phyloP scores from a whole-genome alignment of 202 grass and related monocot species.

The Zizania palustris region DNA sequence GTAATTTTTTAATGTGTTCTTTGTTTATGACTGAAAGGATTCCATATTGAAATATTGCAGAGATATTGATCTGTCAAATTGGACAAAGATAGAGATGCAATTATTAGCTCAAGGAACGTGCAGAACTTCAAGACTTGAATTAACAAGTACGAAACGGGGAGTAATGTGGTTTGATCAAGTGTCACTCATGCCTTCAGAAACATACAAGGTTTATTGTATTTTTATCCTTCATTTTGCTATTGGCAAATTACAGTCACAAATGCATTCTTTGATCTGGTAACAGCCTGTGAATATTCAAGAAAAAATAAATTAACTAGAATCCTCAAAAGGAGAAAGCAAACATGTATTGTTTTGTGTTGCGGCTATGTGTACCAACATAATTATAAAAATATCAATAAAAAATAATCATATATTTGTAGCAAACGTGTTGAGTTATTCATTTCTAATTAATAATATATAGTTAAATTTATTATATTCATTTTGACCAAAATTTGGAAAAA shows the following conservation, averaged over 20 bases:
- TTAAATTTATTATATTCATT: not conserved
- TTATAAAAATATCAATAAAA: not conserved
- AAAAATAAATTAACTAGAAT: constrained; percentile 10
- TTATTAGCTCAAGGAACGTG: constrained; percentile 55
- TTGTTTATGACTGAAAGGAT: not conserved
- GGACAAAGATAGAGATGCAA: constrained; percentile 58
- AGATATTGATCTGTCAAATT: constrained; percentile 43
- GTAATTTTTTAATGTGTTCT: not conserved
- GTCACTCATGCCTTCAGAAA: constrained; percentile 74
- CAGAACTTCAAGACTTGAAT: constrained; percentile 60
- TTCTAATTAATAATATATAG: not conserved
- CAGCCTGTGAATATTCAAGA: not conserved
- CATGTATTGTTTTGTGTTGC: not conserved
- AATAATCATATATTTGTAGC: not conserved
- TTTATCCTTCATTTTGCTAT: not conserved
- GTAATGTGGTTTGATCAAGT: constrained; percentile 84
- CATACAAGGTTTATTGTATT: constrained; percentile 58
- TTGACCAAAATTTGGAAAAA: not conserved
- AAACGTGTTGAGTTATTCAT: not conserved
- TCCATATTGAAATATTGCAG: constrained; percentile 38
- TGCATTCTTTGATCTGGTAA: not conserved
- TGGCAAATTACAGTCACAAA: not conserved
- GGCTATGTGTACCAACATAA: not conserved
- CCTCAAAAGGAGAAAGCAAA: not conserved
- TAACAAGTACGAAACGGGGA: constrained; percentile 58